Evolutionary conservation across 495 filamentous ascomycete genomes (phyloP), one percentile per base, ranked within the genome.

Genomic region (Hypoxylon lienhwacheense): DNA sequence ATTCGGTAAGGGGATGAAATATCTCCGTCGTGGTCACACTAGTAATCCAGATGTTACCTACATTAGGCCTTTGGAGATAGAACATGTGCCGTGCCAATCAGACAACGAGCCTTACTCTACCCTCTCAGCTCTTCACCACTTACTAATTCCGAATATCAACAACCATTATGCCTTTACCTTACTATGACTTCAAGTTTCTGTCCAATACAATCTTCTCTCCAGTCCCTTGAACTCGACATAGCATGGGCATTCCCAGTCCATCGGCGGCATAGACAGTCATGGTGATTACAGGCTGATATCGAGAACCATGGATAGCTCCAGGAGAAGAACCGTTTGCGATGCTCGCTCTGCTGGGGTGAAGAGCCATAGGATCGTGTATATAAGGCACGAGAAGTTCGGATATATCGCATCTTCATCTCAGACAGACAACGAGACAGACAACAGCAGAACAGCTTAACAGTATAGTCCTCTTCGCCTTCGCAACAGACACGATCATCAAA

Each of bases 1-100:
- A 55, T 55, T 12, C 35, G 6, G 5, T 4, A 60, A 51, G 25
- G 26, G n/a, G 22, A 3, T 36, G 19, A 60, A 55, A 50, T 60
- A 50, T 21, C 5, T 36, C 49, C 44, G 34, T 36, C 22, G 22
- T 10, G 32, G 50, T 36, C 26, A 40, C 32, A 60, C 31, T 55
- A 60, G 56, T 60, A 60, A 60, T 54, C 46, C 25, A 8, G 50
- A 60, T 60, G 50, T 45, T 41, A 60, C 56, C 21, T 20, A 3
- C 28, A 34, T 35, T 21, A 16, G 11, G 33, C 3, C 34, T 29
- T 53, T 60, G 56, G 50, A 20, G 46, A 44, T 60, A 59, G 33
- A 59, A 44, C 34, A 59, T 59, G 36, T 55, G 7, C 50, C 56
- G 50, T 22, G 41, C 50, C 50, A 60, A 55, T 50, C 34, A 54